Conservation (phyloP, 257 asterid species). For the Nicotiana paniculata region DNA sequence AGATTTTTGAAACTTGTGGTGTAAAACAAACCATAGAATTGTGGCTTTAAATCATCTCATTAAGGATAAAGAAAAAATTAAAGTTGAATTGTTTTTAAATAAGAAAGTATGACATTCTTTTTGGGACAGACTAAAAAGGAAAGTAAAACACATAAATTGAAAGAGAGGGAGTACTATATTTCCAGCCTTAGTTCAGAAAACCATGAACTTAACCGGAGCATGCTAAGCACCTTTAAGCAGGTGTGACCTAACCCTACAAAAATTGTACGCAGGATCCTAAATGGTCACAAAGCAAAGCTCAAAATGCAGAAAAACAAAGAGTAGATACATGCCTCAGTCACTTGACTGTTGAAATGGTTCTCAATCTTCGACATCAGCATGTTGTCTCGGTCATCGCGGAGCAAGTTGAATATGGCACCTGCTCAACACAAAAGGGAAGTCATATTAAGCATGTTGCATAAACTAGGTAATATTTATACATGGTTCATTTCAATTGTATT, state of each 20-base stretch:
- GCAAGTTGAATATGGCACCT: constrained; percentile 57
- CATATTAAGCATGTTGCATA: background rate
- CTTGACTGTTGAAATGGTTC: constrained; percentile 38
- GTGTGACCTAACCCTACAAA: background rate
- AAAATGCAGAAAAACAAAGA: background rate
- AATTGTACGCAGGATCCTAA: background rate
- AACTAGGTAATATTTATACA: background rate
- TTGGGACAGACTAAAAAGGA: too few relatives aligned
- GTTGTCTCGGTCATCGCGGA: constrained; percentile 26
- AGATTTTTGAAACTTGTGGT: too few relatives aligned
- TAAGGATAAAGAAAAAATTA: too few relatives aligned
- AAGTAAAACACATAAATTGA: too few relatives aligned
- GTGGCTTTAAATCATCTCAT: too few relatives aligned
- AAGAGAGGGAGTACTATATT: background rate
- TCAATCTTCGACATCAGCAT: constrained; percentile 48
- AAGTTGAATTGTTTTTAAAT: too few relatives aligned
- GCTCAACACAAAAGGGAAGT: constrained; percentile 5
- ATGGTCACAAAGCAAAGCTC: background rate
- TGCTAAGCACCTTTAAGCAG: too few relatives aligned
- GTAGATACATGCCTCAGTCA: constrained; percentile 37
- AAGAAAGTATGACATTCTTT: too few relatives aligned
- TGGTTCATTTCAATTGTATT: background rate
- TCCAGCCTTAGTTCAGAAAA: background rate
- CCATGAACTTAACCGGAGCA: background rate
- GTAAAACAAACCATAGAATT: too few relatives aligned